phyloP scores from a whole-genome alignment of 306 rosid genomes.

The Prunus dulcis region DNA sequence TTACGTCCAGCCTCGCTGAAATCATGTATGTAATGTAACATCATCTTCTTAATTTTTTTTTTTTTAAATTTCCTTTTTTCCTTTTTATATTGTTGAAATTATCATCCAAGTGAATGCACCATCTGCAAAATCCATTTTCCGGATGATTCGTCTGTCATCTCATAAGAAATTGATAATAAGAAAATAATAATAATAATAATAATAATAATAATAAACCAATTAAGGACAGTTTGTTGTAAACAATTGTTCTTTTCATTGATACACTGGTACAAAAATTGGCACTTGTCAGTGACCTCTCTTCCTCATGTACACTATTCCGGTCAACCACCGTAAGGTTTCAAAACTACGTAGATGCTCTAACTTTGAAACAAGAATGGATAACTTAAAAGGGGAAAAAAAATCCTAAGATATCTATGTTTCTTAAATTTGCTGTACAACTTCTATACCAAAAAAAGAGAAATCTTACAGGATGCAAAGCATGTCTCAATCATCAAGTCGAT shows the following conservation, averaged over 20 bases:
- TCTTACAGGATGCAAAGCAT: background rate
- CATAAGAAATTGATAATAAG: background rate
- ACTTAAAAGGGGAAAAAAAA: background rate
- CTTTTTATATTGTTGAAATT: no score
- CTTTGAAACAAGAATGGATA: background rate
- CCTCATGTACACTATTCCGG: background rate
- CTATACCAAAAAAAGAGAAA: background rate
- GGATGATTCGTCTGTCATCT: background rate
- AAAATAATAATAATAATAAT: background rate
- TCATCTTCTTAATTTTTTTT: no score
- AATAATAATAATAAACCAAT: background rate
- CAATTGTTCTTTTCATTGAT: background rate
- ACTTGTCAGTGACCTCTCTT: background rate
- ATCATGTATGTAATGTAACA: no score
- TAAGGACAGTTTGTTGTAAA: background rate
- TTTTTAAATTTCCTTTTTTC: no score
- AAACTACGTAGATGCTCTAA: background rate
- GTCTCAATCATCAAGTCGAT: conserved; percentile 52
- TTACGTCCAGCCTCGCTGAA: no score
- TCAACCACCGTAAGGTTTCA: background rate
- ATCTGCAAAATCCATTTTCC: no score
- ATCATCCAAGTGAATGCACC: no score
- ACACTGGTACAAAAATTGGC: background rate
- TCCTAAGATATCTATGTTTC: conserved; percentile 21
- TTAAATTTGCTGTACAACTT: conserved; percentile 41